Percentiles rank a stretch among this genome's conserved stretches.
phyloP scores from a whole-genome alignment of 768 basidiomycete genomes.

The Cubamyces lactineus region DNA sequence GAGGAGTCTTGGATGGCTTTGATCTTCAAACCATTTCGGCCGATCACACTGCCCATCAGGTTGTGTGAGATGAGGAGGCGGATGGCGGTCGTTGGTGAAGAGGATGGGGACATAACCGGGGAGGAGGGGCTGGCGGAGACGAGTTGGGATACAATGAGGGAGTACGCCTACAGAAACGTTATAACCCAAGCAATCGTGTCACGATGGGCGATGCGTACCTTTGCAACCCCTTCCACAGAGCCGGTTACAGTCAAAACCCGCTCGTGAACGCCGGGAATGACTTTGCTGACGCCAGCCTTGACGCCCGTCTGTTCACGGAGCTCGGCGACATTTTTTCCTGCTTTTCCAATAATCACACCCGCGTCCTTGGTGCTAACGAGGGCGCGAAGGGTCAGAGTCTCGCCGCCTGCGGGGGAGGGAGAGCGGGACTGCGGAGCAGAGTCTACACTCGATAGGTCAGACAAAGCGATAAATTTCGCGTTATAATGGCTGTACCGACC shows the following conservation, averaged over 20 bases:
- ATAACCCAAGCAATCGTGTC: slow-evolving; percentile 12
- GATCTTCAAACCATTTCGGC: slow-evolving; percentile 94
- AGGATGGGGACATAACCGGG: slow-evolving; percentile 70
- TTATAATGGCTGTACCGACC: slow-evolving; percentile 42
- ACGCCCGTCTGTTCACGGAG: slow-evolving; percentile 94
- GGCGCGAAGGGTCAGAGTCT: slow-evolving; percentile 87
- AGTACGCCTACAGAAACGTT: slow-evolving; percentile 71
- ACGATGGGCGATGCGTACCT: slow-evolving; percentile 51
- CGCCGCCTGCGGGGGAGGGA: slow-evolving; percentile 69
- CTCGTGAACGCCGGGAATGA: slow-evolving; percentile 96
- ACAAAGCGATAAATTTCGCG: slow-evolving; percentile 21
- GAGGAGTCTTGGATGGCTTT: slow-evolving; percentile 98
- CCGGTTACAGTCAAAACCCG: slow-evolving; percentile 95
- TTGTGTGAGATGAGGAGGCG: slow-evolving; percentile 98
- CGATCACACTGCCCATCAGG: slow-evolving; percentile 99
- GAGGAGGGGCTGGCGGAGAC: slow-evolving; percentile 80
- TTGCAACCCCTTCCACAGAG: slow-evolving; percentile 88
- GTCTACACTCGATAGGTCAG: slow-evolving; percentile 41
- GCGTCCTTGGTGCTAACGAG: slow-evolving; percentile 97
- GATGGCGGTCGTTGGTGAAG: slow-evolving; percentile 69
- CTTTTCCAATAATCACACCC: slow-evolving; percentile 96
- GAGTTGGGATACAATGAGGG: slow-evolving; percentile 91
- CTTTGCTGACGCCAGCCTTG: slow-evolving; percentile 99
- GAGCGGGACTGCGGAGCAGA: slow-evolving; percentile 74
- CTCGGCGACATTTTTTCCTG: slow-evolving; percentile 96